Evolutionary conservation across 1,284 basidiomycete species (phyloP), one percentile per base, ranked within the genome.

Genomic region (Apiotrichum domesticum): DNA sequence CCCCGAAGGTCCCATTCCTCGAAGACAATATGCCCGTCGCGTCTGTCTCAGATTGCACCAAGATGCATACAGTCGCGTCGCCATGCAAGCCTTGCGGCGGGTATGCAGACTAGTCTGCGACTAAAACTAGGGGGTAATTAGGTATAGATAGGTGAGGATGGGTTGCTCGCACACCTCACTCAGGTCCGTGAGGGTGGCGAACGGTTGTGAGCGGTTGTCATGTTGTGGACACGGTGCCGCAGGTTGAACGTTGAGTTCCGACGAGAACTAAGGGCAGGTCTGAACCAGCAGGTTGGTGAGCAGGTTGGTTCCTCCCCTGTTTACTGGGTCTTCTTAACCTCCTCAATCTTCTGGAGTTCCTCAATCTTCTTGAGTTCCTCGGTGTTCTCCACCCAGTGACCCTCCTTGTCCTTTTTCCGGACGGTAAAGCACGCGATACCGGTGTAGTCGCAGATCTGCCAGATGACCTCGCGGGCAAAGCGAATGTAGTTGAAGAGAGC

Each of bases 401-500:
- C 89, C 49, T 82, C 76, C 37, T 76, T 79, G 66, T 89, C 88
- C 80, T 85, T 88, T 79, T 88, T 90, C 59, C 85, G 80, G 29
- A 93, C 90, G 5, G 87, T 90, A 70, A 94, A 90, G 77, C 91
- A 94, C 0, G 89, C 91, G 60, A 93, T 88, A 7, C 91, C 90
- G 52, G 92, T 81, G 76, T 86, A 87, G 62, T 91, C 83, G 54
- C 88, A 92, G 72, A 94, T 89, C 64, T 93, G 90, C 71, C 80
- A 80, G 67, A 94, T 92, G 60, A 93, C 88, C 21, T 87, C 79
- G 40, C 83, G 81, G 65, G 85, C 87, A 74, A 95, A 96, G 54
- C 88, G 82, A 13, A 82, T 81, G 68, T 96, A 95, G 52, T 84
- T 80, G 61, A 86, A 61, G 55, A 88, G 74, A 3, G 90, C 87